These are phyloP conservation scores for Ceratocystis alfenasii DNA, from an alignment of 2,329 filamentous ascomycete species.

Conservation along the genomic window DNA sequence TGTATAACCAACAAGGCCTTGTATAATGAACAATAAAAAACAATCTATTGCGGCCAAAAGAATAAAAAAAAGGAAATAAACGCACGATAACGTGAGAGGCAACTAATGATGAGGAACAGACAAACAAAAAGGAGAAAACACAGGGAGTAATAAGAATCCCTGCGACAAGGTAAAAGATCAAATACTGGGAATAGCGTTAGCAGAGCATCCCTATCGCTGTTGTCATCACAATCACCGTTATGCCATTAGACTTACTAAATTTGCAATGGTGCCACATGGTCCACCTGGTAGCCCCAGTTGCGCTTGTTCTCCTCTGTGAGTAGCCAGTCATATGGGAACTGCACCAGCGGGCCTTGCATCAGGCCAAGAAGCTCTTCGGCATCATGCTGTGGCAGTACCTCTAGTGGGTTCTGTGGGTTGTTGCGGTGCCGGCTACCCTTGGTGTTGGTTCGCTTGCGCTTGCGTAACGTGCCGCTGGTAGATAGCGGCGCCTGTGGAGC, in stretches of 20 bases:
- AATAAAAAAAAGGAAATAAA: neutral
- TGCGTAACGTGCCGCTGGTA: constrained; percentile 40
- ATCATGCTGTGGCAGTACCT: constrained; percentile 61
- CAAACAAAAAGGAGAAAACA: neutral
- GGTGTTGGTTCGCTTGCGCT: constrained; percentile 57
- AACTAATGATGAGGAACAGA: neutral
- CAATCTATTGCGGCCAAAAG: neutral
- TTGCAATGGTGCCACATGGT: constrained; percentile 88
- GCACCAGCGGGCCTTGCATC: constrained; percentile 77
- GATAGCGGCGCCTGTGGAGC: constrained; percentile 12
- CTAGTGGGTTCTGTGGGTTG: constrained; percentile 42
- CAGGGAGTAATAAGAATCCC: neutral
- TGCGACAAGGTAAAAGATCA: neutral
- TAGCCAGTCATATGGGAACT: constrained; percentile 95
- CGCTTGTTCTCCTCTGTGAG: constrained; percentile 81
- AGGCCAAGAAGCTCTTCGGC: constrained; percentile 70
- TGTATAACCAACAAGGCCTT: constrained; percentile 8
- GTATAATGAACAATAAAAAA: neutral
- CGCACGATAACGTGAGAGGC: neutral
- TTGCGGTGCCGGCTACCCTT: constrained; percentile 55
- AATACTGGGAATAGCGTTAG: constrained; percentile 10
- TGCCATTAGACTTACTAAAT: constrained; percentile 63
- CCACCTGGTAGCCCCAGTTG: constrained; percentile 94
- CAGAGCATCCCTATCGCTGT: neutral
- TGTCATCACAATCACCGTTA: neutral